These are phyloP conservation scores for Fonsecaea nubica DNA, from an alignment of 2,329 filamentous ascomycete genomes.

Conservation along the genomic window DNA sequence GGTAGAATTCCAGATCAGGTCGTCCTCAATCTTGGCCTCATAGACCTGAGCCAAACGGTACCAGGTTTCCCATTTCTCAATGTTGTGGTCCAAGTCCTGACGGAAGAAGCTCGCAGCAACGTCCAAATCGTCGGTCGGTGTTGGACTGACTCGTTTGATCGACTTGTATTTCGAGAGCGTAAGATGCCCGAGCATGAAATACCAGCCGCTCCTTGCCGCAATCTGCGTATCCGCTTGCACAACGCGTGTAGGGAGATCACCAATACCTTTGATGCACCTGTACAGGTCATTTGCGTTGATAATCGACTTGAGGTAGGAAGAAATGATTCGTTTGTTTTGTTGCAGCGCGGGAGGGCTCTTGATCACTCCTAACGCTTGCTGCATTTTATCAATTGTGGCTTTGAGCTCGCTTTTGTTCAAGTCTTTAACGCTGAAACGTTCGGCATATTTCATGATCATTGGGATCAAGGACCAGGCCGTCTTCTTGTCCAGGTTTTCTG, in stretches of 20 bases:
- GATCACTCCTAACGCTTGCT: conserved; percentile 79
- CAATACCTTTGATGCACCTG: conserved; percentile 77
- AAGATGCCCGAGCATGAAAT: conserved; percentile 87
- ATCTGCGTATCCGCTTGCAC: conserved; percentile 72
- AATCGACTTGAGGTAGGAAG: conserved; percentile 78
- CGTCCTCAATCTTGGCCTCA: conserved; percentile 85
- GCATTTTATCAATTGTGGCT: conserved; percentile 88
- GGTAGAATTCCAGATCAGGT: conserved; percentile 85
- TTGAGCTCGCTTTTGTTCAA: conserved; percentile 90
- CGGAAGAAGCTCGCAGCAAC: conserved; percentile 80
- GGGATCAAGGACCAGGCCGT: conserved; percentile 83
- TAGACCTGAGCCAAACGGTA: conserved; percentile 86
- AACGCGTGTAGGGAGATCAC: conserved; percentile 73
- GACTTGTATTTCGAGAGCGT: conserved; percentile 83
- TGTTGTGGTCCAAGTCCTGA: conserved; percentile 81
- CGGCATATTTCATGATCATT: conserved; percentile 79
- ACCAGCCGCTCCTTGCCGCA: conserved; percentile 85
- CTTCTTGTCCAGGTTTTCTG: conserved; percentile 77
- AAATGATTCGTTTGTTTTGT: conserved; percentile 86
- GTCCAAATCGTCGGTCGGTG: conserved; percentile 82
- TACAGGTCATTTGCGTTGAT: conserved; percentile 83
- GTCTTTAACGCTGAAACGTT: conserved; percentile 86
- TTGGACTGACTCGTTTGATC: conserved; percentile 77
- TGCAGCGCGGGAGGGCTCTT: conserved; percentile 80
- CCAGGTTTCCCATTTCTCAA: conserved; percentile 88